A percentile compares a stretch with the other conserved stretches of the same genome.
These are phyloP conservation scores for Salvia sclarea DNA, from an alignment of 305 asterid species.

Conservation along the genomic window DNA sequence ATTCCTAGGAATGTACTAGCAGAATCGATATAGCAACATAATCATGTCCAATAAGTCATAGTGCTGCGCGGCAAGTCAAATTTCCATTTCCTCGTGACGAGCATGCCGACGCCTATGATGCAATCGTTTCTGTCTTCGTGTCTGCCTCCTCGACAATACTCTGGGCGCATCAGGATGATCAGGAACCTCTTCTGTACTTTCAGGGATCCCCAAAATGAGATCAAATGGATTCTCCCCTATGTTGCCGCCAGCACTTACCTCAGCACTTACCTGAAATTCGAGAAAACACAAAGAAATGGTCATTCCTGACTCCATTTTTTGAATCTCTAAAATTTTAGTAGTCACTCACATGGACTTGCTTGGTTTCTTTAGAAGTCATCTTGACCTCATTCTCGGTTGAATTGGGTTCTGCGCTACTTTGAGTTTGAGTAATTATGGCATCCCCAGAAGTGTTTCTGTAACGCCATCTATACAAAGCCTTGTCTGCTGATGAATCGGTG, in stretches of 20 bases:
- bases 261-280: slow-evolving; percentile 42
- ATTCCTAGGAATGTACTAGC: neutral
- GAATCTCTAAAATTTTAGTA: neutral
- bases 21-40: neutral
- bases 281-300: neutral
- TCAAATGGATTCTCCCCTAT: slow-evolving; percentile 49
- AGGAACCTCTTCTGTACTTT: slow-evolving; percentile 34
- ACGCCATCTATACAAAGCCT: slow-evolving; percentile 59
- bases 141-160: slow-evolving; percentile 33
- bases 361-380: slow-evolving; percentile 33
- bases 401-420: slow-evolving; percentile 32
- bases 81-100: slow-evolving; percentile 41
- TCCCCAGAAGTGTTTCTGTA: slow-evolving; percentile 46
- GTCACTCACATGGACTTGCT: slow-evolving; percentile 40
- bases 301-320: neutral
- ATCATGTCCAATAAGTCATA: neutral
- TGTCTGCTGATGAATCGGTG: slow-evolving; percentile 55
- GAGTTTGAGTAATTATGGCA: slow-evolving; percentile 28
- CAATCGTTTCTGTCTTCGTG: slow-evolving; percentile 45
- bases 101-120: slow-evolving; percentile 53
- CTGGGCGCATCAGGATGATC: slow-evolving; percentile 24
- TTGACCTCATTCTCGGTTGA: slow-evolving; percentile 31
- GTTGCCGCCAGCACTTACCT: slow-evolving; percentile 40
- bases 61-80: slow-evolving; percentile 1
- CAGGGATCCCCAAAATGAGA: slow-evolving; percentile 52